Base-by-base conservation (phyloP, 306 rosid genomes). In the Vigna trinervia region DNA sequence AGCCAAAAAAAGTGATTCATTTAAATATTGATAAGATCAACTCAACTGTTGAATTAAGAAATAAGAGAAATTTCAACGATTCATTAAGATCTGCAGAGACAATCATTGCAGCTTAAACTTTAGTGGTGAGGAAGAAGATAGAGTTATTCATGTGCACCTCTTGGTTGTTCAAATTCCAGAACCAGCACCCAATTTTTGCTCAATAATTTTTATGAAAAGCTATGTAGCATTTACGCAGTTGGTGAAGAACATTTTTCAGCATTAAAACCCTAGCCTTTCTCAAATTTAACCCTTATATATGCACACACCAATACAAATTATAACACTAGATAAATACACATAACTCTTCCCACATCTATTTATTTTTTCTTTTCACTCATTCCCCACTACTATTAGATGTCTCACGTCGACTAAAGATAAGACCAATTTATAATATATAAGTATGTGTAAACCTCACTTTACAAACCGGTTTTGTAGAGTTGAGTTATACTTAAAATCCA, bases 211-310 rank as follows among this genome's bases (percentile, higher is more conserved):
- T 43, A 47, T 68, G 56, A 66, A 30, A 67, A 69, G 67, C 68
- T 69, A 65, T 50, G 71, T 69, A 32, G 65, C 88, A 82, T 81
- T 85, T 50, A 82, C 81, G 30, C 62, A 75, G 84, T 85, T 79
- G 86, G 79, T 85, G 79, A 58, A 79, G 77, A 64, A 30, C 58
- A 64, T 74, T 81, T 81, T 78, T 75, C 79, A 74, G 74, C 84
- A 81, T 85, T 82, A 68, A 85, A 78, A 74, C 60, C 20, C 59
- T 70, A 78, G 14, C 39, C 12, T 47, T 78, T 23, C 32, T 30
- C 43, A 56, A 56, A 32, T 65, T 67, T 15, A 66, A 65, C 43
- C 51, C 76, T 41, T 8, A 26, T 23, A 62, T 57, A 54, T 15
- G 54, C 48, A 71, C 62, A 70, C 59, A 76, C 68, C 80, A 51